Percentiles rank a stretch among this genome's conserved stretches.
phyloP scores from a whole-genome alignment of 2,329 filamentous ascomycete genomes.

The Teratosphaeria nubilosa region DNA sequence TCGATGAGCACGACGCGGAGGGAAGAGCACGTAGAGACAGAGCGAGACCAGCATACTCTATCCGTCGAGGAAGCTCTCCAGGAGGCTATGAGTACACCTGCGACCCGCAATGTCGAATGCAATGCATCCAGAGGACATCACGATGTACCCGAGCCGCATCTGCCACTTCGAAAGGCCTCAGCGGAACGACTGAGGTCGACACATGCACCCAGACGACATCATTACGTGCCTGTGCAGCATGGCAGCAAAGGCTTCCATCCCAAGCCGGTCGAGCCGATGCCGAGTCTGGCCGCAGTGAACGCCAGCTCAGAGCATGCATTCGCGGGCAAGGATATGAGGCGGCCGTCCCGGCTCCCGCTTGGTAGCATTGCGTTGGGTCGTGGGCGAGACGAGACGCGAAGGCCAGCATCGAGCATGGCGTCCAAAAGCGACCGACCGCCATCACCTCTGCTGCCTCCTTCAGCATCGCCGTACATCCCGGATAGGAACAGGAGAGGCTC shows the following conservation, averaged over 20 bases:
- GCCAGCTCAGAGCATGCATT: constrained; percentile 27
- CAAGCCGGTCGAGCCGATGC: constrained; percentile 16
- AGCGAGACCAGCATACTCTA: constrained; percentile 7
- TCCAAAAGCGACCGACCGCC: constrained; percentile 5
- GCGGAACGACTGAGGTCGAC: constrained; percentile 28
- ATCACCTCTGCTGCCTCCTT: constrained; percentile 15
- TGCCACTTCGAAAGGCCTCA: constrained; percentile 31
- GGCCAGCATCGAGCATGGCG: constrained; percentile 2
- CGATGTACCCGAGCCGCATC: constrained; percentile 34
- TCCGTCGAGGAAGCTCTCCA: constrained; percentile 16
- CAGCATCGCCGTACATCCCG: not conserved
- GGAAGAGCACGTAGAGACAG: not conserved
- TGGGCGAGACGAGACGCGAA: constrained; percentile 4
- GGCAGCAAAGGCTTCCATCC: constrained; percentile 22
- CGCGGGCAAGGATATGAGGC: constrained; percentile 19
- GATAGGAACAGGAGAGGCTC: constrained; percentile 7
- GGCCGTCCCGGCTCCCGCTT: constrained; percentile 19
- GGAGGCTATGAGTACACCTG: constrained; percentile 17
- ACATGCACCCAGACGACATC: constrained; percentile 13
- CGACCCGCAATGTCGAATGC: constrained; percentile 33
- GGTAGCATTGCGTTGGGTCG: constrained; percentile 14
- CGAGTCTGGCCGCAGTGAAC: constrained; percentile 18
- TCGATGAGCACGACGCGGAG: constrained; percentile 3
- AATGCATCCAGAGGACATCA: constrained; percentile 57
- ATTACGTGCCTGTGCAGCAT: constrained; percentile 14